Evolutionary conservation across 2,329 filamentous ascomycete species (phyloP), one percentile per base, ranked within the genome.

Genomic region (Aurifilum marmelostoma): DNA sequence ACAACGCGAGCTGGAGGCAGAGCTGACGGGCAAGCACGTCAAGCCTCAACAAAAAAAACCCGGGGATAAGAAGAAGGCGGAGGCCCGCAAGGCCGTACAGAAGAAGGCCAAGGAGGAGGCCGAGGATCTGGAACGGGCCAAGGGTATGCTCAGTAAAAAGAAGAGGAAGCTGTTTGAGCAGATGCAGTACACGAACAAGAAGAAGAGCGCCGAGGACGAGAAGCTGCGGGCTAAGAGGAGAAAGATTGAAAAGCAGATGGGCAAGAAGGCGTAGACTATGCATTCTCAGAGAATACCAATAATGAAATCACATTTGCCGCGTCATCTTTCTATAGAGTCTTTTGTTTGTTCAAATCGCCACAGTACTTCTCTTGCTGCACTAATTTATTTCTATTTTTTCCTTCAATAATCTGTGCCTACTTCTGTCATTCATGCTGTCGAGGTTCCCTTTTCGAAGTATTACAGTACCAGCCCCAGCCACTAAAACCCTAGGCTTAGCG

Each of bases 81-180:
- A 92, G 74, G 90, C 88, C 21, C 87, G 85, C 73, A 91, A 92
- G 77, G 88, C 88, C 75, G 83, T 90, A 39, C 85, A 87, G 74
- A 91, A 91, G 83, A 90, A 92, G 81, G 87, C 89, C 47, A 87
- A 89, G 70, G 86, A 89, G 76, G 92, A 96, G 77, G 90, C 91
- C 4, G 96, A 98, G 80, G 94, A 98, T 75, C 81, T 97, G 69
- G 94, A 97, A 80, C 87, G 95, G 72, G 91, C 93, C 79, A 97
- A 97, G 88, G 96, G 97, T 83, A 99, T 99, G 96, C 90, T 98
- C 85, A 92, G 92, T 80, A 92, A 97, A 81, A 96, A 97, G 88
- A 99, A 98, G 89, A 87, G 96, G 76, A 97, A 97, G 89, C 84
- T 97, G 76, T 91, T 95, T 74, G 96, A 98, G 85, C 96, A 97